Base-by-base conservation (phyloP, 257 asterid species). In the Nicotiana benthamiana region DNA sequence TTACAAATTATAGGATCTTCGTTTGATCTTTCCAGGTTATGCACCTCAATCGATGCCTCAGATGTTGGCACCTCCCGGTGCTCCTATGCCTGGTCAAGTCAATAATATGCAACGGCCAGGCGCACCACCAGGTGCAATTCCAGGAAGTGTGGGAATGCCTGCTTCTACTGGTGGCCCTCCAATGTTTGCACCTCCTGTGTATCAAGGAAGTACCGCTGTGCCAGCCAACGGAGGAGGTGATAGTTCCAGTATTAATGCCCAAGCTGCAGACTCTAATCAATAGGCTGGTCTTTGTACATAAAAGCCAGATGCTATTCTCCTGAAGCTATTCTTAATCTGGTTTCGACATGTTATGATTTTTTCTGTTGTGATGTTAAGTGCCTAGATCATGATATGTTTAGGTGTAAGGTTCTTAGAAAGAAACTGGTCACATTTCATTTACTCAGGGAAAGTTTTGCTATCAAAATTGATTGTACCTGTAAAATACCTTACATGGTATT, bases 21-120 rank as follows among this genome's bases (percentile, higher is more conserved):
- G 24, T 79, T 4, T 34, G 30, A 75, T 62, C 52, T 57, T 59
- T 34, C 83, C 90, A 93, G 99, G 95, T 84, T 93, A 88, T 83
- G 81, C 81, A 63, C 62, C 84, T 72, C 90, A 86, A 51, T 86
- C 56, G 8, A 87, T 92, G 94, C 91, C 89, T 40, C 91, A 86
- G 65, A 93, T 92, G 97, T 13, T 84, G 78, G 87, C 91, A 60
- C 97, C 97, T 64, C 96, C 92, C 0, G 92, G 92, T 80, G 89
- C 93, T 34, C 92, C 92, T 28, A 20, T 85, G 48, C 93, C 94
- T 1, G 95, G 94, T 75, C 97, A 93, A 80, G 79, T 88, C 83
- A 93, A 92, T 52, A 92, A 94, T 43, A 86, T 87, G 52, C 99
- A 87, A 77, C 88, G 97, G 85, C 97, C 97, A 1, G 20, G 80